phyloP scores from a whole-genome alignment of 2,329 filamentous ascomycete genomes.

The Aspergillus sp. region DNA sequence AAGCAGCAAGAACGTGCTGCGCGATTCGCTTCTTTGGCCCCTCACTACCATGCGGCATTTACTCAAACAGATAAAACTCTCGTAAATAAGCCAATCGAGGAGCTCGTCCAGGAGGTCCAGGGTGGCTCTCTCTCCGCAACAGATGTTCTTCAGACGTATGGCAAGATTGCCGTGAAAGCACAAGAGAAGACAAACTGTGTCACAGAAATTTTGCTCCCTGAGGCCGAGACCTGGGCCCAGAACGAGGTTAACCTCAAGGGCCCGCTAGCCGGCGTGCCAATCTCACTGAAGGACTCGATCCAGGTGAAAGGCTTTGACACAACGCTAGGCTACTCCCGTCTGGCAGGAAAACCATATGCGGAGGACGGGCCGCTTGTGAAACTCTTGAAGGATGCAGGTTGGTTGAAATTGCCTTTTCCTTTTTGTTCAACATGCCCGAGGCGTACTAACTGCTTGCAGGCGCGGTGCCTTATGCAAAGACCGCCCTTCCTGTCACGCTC shows the following conservation, averaged over 20 bases:
- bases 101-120: constrained; percentile 76
- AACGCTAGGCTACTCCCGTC: constrained; percentile 74
- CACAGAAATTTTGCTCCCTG: constrained; percentile 79
- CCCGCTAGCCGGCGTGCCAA: constrained; percentile 80
- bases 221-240: constrained; percentile 71
- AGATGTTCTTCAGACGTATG: constrained; percentile 79
- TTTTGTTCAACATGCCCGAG: neutral
- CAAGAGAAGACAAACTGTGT: constrained; percentile 86
- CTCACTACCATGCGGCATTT: constrained; percentile 65
- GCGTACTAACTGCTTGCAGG: constrained; percentile 42
- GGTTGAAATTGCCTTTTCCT: neutral
- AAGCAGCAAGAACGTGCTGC: constrained; percentile 75
- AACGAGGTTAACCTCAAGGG: constrained; percentile 70
- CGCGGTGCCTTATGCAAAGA: constrained; percentile 90
- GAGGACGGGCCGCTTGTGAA: constrained; percentile 72
- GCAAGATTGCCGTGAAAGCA: constrained; percentile 79
- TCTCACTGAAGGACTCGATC: constrained; percentile 78
- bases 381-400: constrained; percentile 77
- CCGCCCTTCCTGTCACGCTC: constrained; percentile 81
- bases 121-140: constrained; percentile 63
- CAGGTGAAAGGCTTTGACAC: constrained; percentile 80
- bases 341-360: constrained; percentile 64
- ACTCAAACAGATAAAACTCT: constrained; percentile 65
- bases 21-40: constrained; percentile 67
- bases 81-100: constrained; percentile 70